Percentiles rank a stretch among this genome's conserved stretches.
These are phyloP conservation scores for Ophiostoma sp. DNA, from an alignment of 2,329 filamentous ascomycete genomes.

Conservation along the genomic window DNA sequence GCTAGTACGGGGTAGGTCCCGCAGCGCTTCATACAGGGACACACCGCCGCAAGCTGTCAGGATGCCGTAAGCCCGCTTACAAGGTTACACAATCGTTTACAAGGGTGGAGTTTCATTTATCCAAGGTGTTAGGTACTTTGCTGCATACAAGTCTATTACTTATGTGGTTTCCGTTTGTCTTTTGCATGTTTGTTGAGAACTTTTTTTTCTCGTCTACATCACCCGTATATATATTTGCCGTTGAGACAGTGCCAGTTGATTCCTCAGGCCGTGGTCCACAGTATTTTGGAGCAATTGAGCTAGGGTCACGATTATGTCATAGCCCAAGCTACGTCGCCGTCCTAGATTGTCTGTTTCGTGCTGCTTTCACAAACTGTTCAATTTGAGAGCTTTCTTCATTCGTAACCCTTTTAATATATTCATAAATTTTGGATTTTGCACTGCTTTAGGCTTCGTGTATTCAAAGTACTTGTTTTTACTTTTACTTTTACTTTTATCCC, in stretches of 20 bases:
- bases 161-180: background rate
- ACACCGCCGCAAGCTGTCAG: conserved; percentile 15
- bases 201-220: background rate
- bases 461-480: too few species aligned
- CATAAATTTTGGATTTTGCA: too few species aligned
- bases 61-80: conserved; percentile 13
- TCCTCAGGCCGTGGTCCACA: background rate
- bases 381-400: too few species aligned
- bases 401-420: too few species aligned
- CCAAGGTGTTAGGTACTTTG: background rate
- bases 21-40: background rate
- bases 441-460: too few species aligned
- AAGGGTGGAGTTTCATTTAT: background rate
- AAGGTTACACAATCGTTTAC: background rate
- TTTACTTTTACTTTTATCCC: too few species aligned
- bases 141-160: background rate
- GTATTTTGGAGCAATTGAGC: background rate
- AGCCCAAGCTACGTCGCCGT: background rate
- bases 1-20: conserved; percentile 14
- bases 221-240: background rate
- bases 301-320: background rate
- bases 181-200: background rate
- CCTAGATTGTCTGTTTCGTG: background rate
- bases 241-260: background rate
- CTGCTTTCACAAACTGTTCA: background rate